Percentiles rank a stretch among this genome's conserved stretches.
These are phyloP conservation scores for Botrytis squamosa DNA, from an alignment of 2,329 filamentous ascomycete genomes.

Conservation along the genomic window DNA sequence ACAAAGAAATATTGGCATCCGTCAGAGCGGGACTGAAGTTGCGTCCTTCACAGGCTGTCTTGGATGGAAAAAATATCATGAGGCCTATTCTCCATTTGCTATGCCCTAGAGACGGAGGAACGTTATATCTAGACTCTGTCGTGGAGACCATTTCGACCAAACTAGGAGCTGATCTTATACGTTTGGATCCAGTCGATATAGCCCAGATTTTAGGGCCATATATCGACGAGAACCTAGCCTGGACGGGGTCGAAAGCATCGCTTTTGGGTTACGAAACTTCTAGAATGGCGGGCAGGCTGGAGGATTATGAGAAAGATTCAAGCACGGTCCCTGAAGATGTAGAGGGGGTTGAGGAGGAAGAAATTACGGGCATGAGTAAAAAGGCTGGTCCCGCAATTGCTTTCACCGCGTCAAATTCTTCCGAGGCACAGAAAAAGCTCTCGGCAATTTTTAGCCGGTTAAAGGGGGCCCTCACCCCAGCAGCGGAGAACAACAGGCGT, in stretches of 20 bases:
- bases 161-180: conserved; percentile 64
- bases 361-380: neutral
- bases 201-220: conserved; percentile 69
- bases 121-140: conserved; percentile 56
- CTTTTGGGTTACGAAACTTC: conserved; percentile 57
- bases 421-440: conserved; percentile 11
- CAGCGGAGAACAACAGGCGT: conserved; percentile 4
- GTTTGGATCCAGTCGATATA: conserved; percentile 67
- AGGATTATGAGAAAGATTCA: conserved; percentile 49
- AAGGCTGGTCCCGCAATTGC: conserved; percentile 3
- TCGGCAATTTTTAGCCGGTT: conserved; percentile 15
- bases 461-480: neutral
- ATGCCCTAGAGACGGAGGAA: conserved; percentile 56
- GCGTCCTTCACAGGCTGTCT: conserved; percentile 37
- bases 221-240: conserved; percentile 58
- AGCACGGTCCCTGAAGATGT: conserved; percentile 43
- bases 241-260: conserved; percentile 49
- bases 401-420: conserved; percentile 12
- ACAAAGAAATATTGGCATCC: conserved; percentile 45
- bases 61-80: conserved; percentile 34
- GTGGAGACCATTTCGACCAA: conserved; percentile 62
- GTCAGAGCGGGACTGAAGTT: conserved; percentile 51
- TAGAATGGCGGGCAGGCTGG: conserved; percentile 53
- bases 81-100: conserved; percentile 59
- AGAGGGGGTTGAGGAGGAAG: conserved; percentile 44